Percentiles rank a stretch among this genome's conserved stretches.
These are phyloP conservation scores for Trichosporon asahii DNA, from an alignment of 1,284 basidiomycete species.

Conservation along the genomic window DNA sequence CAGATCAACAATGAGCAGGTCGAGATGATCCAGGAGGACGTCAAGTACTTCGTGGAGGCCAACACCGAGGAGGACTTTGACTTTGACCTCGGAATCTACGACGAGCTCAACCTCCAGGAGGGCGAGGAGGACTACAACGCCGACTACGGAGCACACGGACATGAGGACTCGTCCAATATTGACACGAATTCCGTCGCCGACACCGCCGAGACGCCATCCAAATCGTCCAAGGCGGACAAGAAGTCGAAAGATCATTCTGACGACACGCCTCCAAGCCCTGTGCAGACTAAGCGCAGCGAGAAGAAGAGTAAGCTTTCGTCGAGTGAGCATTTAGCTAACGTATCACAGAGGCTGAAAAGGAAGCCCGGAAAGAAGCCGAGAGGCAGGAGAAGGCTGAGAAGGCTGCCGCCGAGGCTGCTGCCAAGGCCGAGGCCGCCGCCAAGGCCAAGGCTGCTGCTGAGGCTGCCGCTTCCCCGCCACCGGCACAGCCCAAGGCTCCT, in stretches of 20 bases:
- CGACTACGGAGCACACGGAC: conserved; percentile 62
- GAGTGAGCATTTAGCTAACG: neutral
- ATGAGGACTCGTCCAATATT: conserved; percentile 59
- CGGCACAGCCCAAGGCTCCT: conserved; percentile 52
- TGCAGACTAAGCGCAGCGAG: conserved; percentile 31
- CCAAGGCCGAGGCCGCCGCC: conserved; percentile 18
- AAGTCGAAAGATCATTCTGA: conserved; percentile 25
- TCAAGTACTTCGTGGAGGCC: conserved; percentile 93
- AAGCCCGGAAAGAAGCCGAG: conserved; percentile 18
- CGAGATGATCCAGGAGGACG: conserved; percentile 83
- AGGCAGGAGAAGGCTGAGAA: conserved; percentile 14
- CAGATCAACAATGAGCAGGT: conserved; percentile 80
- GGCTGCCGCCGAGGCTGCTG: conserved; percentile 16
- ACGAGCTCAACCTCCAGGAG: conserved; percentile 95
- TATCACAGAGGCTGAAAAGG: conserved; percentile 22
- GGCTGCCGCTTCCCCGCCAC: conserved; percentile 27
- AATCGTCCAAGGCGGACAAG: conserved; percentile 42
- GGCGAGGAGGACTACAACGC: conserved; percentile 73
- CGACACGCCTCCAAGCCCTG: conserved; percentile 37
- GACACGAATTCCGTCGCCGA: conserved; percentile 55
- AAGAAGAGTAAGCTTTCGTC: conserved; percentile 20
- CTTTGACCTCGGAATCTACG: conserved; percentile 96
- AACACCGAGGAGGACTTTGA: conserved; percentile 97
- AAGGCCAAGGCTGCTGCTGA: conserved; percentile 29
- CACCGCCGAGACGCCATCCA: conserved; percentile 41